Evolutionary conservation across 192 early-diverging fungal genomes (phyloP), one percentile per base, ranked within the genome.

Genomic region (Mortierella claussenii): DNA sequence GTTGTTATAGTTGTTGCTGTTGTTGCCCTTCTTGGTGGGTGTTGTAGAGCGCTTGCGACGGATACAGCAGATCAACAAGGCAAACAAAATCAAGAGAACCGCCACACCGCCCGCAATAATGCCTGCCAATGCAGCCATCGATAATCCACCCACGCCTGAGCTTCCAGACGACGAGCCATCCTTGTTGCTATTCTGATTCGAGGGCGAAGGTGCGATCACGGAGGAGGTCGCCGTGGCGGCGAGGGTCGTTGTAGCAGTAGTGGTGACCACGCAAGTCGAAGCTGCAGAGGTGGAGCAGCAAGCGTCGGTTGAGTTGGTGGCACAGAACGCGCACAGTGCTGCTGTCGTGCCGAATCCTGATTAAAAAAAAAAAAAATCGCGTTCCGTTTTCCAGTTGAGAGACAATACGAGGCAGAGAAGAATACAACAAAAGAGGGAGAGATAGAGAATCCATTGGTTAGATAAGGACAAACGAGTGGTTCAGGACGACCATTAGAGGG

Each of bases 101-200:
- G 42, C 71, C 24, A 53, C 71, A 42, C 56, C 71, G 24, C 63
- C 71, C 20, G 28, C 71, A 28, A 75, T 60, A 52, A 75, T 60
- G 6, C 63, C 71, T 21, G 27, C 56, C 45, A 75, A 52, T 7
- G 56, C 63, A 15, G 71, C 47, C 1, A 47, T 60, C 27, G 71
- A 40, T 11, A 75, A 28, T n/a, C n/a, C n/a, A n/a, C n/a, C n/a
- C n/a, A n/a, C n/a, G n/a, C n/a, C n/a, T n/a, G n/a, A n/a, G n/a
- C n/a, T n/a, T 60, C 71, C 71, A 15, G 50, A 24, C 1, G 49
- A 37, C 10, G 27, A 4, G 15, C 43, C 50, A 31, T 42, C n/a
- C 30, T 48, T 54, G 23, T 21, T 32, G n/a, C 42, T 32, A 15
- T 23, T 1, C 21, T 43, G 47, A 26, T 56, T 8, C 2, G 63